Evolutionary conservation across 768 basidiomycete species (phyloP), one percentile per base, ranked within the genome.

Genomic region (Suillus luteus): DNA sequence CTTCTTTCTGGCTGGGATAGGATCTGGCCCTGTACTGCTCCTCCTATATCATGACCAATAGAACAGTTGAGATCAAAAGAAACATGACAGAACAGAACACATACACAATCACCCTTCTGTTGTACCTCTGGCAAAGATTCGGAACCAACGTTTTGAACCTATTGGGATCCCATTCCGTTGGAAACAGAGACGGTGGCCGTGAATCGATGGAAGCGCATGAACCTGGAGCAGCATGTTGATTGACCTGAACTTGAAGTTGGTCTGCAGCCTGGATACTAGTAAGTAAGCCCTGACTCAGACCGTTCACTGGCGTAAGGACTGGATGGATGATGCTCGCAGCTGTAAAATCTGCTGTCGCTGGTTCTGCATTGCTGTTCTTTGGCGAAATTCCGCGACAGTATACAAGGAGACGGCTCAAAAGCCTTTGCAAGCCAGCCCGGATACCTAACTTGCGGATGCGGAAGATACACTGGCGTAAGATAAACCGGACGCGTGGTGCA

Each of bases 1-100:
- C 24, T 40, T 58, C 55, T 58, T 58, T 40, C 27, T 58, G 55
- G 55, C 55, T 40, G 38, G 55, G 24, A 58, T 58, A 40, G 55
- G 24, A 5, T 19, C 17, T 15, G 38, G 0, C 1, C 17, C 14
- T 1, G 0, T 40, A 2, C 40, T 5, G 19, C 55, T 58, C 17
- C 38, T 57, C 10, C 22, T 37, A 22, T 22, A 55, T 12, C n/a
- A 22, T 9, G 5, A 11, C 35, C 19, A 37, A 27, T 58, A 0
- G 2, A 58, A 58, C 24, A 40, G 17, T 11, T 58, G 15, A 58
- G 24, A 40, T 11, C 55, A 58, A 24, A 22, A 58, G 22, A 52
- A 19, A 6, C 38, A 8, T 7, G 38, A 58, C 12, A 27, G 17
- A 58, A 58, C 17, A 12, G 17, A 40, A 58, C 40, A 15, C 55